These are phyloP conservation scores for Russula foetens DNA, from an alignment of 768 basidiomycete genomes.

Conservation along the genomic window DNA sequence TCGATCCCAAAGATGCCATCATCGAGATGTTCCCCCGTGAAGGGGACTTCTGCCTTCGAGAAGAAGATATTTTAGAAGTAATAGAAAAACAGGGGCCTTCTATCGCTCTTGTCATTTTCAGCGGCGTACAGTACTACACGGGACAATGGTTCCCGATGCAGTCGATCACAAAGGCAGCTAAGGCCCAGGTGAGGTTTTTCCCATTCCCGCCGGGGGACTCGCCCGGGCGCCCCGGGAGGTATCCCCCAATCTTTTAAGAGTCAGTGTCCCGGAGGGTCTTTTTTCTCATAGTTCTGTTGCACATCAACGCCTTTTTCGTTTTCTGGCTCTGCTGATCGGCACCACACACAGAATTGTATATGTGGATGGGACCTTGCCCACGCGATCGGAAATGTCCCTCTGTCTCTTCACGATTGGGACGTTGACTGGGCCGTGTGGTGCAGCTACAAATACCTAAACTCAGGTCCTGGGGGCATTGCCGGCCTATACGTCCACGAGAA, in stretches of 20 bases:
- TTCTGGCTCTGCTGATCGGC: constrained; percentile 16
- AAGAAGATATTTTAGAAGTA: constrained; percentile 76
- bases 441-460: constrained; percentile 96
- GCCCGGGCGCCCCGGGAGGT: background rate
- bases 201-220: background rate
- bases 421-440: constrained; percentile 99
- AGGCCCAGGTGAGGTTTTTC: constrained; percentile 54
- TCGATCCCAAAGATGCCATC: constrained; percentile 63
- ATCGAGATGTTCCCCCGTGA: constrained; percentile 71
- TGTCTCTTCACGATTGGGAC: constrained; percentile 85
- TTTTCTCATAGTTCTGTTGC: constrained; percentile 17
- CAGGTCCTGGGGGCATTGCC: constrained; percentile 95
- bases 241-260: background rate
- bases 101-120: constrained; percentile 88
- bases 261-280: background rate
- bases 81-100: constrained; percentile 64
- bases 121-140: constrained; percentile 95
- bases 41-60: constrained; percentile 80
- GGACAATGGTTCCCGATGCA: constrained; percentile 92
- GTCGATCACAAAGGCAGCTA: constrained; percentile 73
- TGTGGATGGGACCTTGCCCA: constrained; percentile 98
- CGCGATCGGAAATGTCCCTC: constrained; percentile 87
- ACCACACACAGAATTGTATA: constrained; percentile 65
- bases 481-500: constrained; percentile 84
- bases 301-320: constrained; percentile 8